Evolutionary conservation across 2,329 filamentous ascomycete genomes (phyloP), one percentile per base, ranked within the genome.

Genomic region (Colletotrichum musae): DNA sequence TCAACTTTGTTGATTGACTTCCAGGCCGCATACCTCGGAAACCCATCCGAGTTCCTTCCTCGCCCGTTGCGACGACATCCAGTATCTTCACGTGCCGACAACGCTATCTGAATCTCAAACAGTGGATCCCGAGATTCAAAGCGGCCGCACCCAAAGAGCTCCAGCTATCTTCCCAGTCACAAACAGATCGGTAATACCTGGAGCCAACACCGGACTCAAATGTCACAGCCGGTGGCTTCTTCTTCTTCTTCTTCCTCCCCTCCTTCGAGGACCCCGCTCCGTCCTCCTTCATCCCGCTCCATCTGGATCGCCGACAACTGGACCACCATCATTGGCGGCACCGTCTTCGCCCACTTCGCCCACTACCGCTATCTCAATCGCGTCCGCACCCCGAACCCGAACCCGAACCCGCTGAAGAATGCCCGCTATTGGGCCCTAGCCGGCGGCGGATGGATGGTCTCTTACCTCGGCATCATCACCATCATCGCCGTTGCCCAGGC

Each of bases 251-350:
- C 61, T n/a, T 54, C 53, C 16, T 24, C 48, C 48, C 36, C 41
- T 26, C 15, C 56, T 39, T 26, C 62, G 28, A 28, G 61, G 39
- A 60, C 67, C 62, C 70, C 68, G 58, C 63, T 68, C 57, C 39
- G 21, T 21, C 70, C 62, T 59, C 70, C 70, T 10, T 50, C 70
- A 18, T 12, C 57, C 41, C 48, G 28, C 47, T 51, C 64, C 50
- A 41, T 70, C 54, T 71, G 62, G 62, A 48, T 73, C 51, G 71
- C 70, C 59, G 71, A 72, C 56, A 70, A 72, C 16, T 71, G 72
- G 65, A 51, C 60, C 47, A 58, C 60, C 50, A 32, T 73, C 58
- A 26, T 73, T 58, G 70, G 63, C 41, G 69, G 69, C 52, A 58
- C 71, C 16, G 60, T 70, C 54, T 18, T 70, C 15, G 24, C 51